Evolutionary conservation across 2,329 filamentous ascomycete genomes (phyloP), one percentile per base, ranked within the genome.

Genomic region (Xylariales sp.): DNA sequence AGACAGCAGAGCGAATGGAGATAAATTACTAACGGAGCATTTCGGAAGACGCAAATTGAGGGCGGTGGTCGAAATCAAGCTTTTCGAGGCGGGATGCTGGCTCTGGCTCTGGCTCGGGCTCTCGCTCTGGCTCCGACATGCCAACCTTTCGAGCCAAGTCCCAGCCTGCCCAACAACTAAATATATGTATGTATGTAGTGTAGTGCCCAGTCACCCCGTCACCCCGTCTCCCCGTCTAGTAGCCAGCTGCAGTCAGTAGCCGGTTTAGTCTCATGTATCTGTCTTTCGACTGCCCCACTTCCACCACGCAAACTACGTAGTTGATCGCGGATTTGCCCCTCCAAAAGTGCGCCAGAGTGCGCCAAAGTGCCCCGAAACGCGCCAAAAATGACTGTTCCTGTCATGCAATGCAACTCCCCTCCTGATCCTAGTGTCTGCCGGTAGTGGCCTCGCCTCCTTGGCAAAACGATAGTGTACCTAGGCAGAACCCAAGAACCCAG

Each of bases 21-120:
- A 43, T 50, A 55, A 54, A 58, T 18, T 46, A 69, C 69, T 71
- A 32, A 71, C 69, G 62, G 58, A 18, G 63, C 69, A 71, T 71
- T 18, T 61, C 50, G 61, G 39, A n/a, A 28, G n/a, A 55, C 46
- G 36, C 30, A 46, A 23, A 16, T 39, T 36, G 43, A 45, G 39
- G 12, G 48, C 41, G n/a, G 30, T 63, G 54, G 46, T 52, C 28
- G n/a, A 30, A 8, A 23, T 36, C 28, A 32, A 41, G 57, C 28
- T 39, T 56, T 41, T n/a, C 18, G 39, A 56, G 39, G 54, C 12
- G 23, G 54, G 43, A 10, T 7, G 36, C 36, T 55, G 36, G 16
- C 36, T 56, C 18, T 45, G 36, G 18, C 36, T 55, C 52, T 0
- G 23, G 23, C 23, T 23, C 23, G 1, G 23, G 23, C 23, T 23